phyloP scores from a whole-genome alignment of 352 stramenopile species.

The Globisporangium yorkense region DNA sequence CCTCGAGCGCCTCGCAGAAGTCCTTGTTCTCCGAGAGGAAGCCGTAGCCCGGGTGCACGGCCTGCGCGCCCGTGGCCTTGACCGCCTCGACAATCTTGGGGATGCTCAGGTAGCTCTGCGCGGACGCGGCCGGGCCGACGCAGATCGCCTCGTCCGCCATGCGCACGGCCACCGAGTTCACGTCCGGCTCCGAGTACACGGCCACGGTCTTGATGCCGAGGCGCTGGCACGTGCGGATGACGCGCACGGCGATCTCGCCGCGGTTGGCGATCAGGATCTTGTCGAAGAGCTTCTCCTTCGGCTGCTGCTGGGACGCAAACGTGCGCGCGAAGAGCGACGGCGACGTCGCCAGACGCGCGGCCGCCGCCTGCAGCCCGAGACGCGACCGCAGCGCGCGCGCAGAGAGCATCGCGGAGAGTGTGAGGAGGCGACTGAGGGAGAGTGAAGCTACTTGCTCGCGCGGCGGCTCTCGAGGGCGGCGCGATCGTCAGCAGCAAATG shows the following conservation, averaged over 20 bases:
- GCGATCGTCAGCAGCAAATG: too few species aligned
- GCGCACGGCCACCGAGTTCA: constrained; percentile 72
- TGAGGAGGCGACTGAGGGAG: neutral
- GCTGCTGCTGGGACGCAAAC: constrained; percentile 4
- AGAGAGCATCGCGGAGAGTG: neutral
- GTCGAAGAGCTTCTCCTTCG: constrained; percentile 70
- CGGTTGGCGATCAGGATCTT: constrained; percentile 92
- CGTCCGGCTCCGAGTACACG: constrained; percentile 92
- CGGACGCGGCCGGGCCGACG: constrained; percentile 66
- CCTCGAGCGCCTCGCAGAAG: constrained; percentile 79
- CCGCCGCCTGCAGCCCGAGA: neutral
- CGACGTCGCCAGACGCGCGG: neutral
- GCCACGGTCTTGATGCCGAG: constrained; percentile 93
- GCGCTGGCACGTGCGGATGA: constrained; percentile 87
- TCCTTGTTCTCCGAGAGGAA: constrained; percentile 94
- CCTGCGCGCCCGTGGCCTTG: constrained; percentile 84
- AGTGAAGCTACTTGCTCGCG: too few species aligned
- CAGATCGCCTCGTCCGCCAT: constrained; percentile 81
- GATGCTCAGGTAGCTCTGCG: constrained; percentile 90
- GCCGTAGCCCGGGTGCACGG: constrained; percentile 93
- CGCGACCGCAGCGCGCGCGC: constrained; percentile 1
- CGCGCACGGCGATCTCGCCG: constrained; percentile 92
- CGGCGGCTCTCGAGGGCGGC: too few species aligned
- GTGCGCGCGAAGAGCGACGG: neutral
- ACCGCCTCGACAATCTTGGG: constrained; percentile 87